Conservation (phyloP, 1,139 yeast genomes). For the Scheffersomyces illinoinensis region DNA sequence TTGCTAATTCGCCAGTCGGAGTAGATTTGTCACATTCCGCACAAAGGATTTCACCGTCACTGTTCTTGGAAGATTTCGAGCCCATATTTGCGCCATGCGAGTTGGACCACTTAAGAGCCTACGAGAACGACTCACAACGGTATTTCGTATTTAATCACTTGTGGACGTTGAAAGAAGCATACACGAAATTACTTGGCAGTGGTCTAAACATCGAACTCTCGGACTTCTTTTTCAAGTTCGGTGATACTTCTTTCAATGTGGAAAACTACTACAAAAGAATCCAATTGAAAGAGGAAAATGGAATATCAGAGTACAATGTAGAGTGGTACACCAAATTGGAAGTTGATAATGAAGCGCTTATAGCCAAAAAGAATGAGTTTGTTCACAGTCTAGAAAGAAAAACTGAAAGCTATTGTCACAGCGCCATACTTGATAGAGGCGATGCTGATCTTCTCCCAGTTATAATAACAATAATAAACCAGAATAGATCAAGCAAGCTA, state of each 20-base stretch:
- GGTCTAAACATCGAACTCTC: conserved; percentile 60
- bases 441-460: neutral
- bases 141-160: conserved; percentile 49
- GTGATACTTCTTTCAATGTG: neutral
- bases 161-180: conserved; percentile 78
- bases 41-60: conserved; percentile 40
- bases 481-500: neutral
- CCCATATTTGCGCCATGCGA: conserved; percentile 53
- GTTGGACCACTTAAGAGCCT: conserved; percentile 22
- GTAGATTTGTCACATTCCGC: conserved; percentile 59
- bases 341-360: conserved; percentile 2
- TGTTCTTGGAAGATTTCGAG: conserved; percentile 43
- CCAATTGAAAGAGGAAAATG: neutral
- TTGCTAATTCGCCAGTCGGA: conserved; percentile 42
- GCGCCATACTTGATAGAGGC: neutral
- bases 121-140: conserved; percentile 13
- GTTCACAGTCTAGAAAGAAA: neutral
- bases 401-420: neutral
- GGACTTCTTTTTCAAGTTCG: conserved; percentile 11
- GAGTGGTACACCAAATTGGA: conserved; percentile 2
- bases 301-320: neutral
- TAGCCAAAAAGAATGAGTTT: conserved; percentile 3
- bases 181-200: conserved; percentile 59
- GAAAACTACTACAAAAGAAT: neutral
- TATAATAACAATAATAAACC: neutral